These are phyloP conservation scores for Didymella lethalis DNA, from an alignment of 2,329 filamentous ascomycete species.

Conservation along the genomic window DNA sequence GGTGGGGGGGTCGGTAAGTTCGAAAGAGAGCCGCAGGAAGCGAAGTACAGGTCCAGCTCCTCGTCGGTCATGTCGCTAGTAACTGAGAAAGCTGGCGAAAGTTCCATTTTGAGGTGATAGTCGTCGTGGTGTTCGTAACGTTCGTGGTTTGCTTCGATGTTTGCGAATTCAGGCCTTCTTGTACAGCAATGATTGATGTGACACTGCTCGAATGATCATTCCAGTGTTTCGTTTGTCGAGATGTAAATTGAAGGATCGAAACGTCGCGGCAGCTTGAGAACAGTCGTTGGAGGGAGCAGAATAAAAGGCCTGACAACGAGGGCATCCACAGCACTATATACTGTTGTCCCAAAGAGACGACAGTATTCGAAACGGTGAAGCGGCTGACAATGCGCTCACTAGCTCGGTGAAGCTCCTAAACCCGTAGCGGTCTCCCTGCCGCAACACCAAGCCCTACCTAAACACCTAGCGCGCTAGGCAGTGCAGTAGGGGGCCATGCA, in stretches of 20 bases:
- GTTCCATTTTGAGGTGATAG: conserved; percentile 31
- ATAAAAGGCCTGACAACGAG: conserved; percentile 23
- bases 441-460: conserved; percentile 27
- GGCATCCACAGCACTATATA: conserved; percentile 36
- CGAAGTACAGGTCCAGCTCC: conserved; percentile 51
- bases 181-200: conserved; percentile 20
- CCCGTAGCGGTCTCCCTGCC: conserved; percentile 34
- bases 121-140: neutral
- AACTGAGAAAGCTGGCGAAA: conserved; percentile 38
- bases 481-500: conserved; percentile 23
- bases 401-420: conserved; percentile 27
- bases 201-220: conserved; percentile 27
- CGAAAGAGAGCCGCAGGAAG: conserved; percentile 50
- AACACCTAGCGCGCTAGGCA: conserved; percentile 21
- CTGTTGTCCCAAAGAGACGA: conserved; percentile 25
- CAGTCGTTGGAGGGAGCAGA: conserved; percentile 29
- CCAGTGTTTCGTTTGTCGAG: conserved; percentile 19
- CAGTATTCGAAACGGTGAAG: conserved; percentile 38
- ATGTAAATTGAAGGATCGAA: conserved; percentile 17
- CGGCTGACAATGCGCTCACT: conserved; percentile 35
- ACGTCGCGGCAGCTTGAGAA: conserved; percentile 14
- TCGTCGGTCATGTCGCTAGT: conserved; percentile 49
- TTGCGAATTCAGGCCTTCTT: conserved; percentile 13
- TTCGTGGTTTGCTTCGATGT: neutral
- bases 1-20: conserved; percentile 53